phyloP scores from a whole-genome alignment of 345 rosid species.

The Citrus australasica region DNA sequence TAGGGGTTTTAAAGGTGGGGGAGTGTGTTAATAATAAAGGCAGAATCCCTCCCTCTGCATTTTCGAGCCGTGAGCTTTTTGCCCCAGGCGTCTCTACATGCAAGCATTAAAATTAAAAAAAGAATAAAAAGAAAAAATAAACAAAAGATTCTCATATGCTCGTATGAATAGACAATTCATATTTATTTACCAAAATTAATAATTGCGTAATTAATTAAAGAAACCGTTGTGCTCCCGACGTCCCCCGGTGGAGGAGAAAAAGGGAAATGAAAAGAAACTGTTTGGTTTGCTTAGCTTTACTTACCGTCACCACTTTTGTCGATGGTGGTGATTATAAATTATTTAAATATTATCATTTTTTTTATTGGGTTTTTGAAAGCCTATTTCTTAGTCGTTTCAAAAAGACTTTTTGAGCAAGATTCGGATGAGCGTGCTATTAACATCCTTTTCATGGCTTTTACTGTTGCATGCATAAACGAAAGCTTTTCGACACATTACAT shows the following conservation, averaged over 20 bases:
- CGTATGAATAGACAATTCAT: too few relatives aligned
- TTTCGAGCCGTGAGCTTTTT: slow-evolving; percentile 31
- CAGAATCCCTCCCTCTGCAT: neutral
- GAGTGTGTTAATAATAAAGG: neutral
- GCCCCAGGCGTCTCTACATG: too few relatives aligned
- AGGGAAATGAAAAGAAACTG: neutral
- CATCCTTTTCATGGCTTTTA: slow-evolving; percentile 20
- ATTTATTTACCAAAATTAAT: too few relatives aligned
- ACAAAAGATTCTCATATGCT: too few relatives aligned
- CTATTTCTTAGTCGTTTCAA: neutral
- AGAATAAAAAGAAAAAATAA: too few relatives aligned
- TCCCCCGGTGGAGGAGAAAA: neutral
- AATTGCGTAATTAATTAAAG: too few relatives aligned
- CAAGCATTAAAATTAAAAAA: too few relatives aligned
- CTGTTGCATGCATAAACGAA: neutral
- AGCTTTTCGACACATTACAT: neutral
- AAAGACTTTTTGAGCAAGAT: neutral
- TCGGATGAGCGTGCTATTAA: slow-evolving; percentile 18
- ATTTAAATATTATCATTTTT: too few relatives aligned
- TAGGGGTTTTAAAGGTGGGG: too few relatives aligned
- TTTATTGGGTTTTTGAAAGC: too few relatives aligned
- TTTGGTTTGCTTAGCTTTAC: slow-evolving; percentile 3
- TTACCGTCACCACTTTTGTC: slow-evolving; percentile 18
- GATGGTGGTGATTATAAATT: neutral
- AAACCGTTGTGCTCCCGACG: neutral